These are phyloP conservation scores for Scutellaria minor DNA, from an alignment of 257 asterid species.

Conservation along the genomic window DNA sequence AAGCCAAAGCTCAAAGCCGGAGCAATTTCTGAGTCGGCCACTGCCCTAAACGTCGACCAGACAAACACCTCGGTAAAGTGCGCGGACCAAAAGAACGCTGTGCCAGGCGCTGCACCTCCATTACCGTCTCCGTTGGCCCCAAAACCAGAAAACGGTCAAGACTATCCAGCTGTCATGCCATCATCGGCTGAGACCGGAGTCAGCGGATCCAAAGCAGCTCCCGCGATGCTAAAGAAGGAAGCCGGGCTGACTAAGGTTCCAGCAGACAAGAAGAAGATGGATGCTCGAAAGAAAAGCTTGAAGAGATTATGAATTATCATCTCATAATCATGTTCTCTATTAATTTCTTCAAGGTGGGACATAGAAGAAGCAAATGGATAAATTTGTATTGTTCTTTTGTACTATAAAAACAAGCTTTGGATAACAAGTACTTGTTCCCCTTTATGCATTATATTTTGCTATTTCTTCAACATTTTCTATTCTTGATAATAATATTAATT, in stretches of 20 bases:
- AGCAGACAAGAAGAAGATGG: constrained; percentile 83
- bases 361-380: constrained; percentile 1
- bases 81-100: constrained; percentile 59
- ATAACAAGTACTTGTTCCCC: constrained; percentile 15
- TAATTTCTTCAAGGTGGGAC: constrained; percentile 1
- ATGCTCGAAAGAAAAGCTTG: constrained; percentile 92
- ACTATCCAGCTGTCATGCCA: constrained; percentile 40
- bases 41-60: constrained; percentile 67
- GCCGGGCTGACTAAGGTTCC: constrained; percentile 57
- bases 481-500: no score
- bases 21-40: constrained; percentile 68
- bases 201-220: constrained; percentile 54
- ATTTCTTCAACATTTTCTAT: not conserved
- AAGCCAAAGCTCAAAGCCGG: constrained; percentile 77
- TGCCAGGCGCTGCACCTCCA: constrained; percentile 49
- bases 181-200: constrained; percentile 55
- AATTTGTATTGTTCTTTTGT: constrained; percentile 29
- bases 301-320: constrained; percentile 65
- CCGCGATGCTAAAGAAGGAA: constrained; percentile 67
- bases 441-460: not conserved
- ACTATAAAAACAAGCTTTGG: constrained; percentile 18
- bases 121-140: constrained; percentile 66
- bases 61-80: constrained; percentile 53
- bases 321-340: not conserved
- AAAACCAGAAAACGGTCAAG: constrained; percentile 64